Evolutionary conservation across 2,329 filamentous ascomycete genomes (phyloP).

Genomic region (Pestalotiopsis sp.): DNA sequence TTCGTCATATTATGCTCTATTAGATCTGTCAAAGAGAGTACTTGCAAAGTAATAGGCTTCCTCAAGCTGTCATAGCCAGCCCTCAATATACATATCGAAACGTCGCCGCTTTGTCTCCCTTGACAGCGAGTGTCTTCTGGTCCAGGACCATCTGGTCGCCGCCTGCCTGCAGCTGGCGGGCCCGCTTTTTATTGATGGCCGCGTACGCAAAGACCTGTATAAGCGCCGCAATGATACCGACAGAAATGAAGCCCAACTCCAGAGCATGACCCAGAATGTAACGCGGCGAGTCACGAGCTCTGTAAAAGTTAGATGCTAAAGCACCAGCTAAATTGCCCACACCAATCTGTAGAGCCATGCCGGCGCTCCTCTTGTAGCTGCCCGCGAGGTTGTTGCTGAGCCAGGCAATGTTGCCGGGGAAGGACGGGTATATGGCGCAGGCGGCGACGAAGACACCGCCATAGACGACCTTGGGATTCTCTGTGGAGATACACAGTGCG

Average conservation of each 20-base stretch:
- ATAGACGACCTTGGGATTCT: slow-evolving; percentile 64
- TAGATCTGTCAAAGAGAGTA: too few species aligned
- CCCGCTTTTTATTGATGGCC: slow-evolving; percentile 59
- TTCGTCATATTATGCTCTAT: too few species aligned
- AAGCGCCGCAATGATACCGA: slow-evolving; percentile 44
- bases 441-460: slow-evolving; percentile 76
- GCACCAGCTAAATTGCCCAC: slow-evolving; percentile 61
- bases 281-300: slow-evolving; percentile 46
- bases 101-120: slow-evolving; percentile 62
- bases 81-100: slow-evolving; percentile 60
- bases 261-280: slow-evolving; percentile 52
- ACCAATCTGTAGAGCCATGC: slow-evolving; percentile 66
- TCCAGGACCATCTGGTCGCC: slow-evolving; percentile 36
- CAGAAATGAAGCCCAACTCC: slow-evolving; percentile 48
- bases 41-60: too few species aligned
- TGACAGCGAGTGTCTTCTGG: slow-evolving; percentile 50
- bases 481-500: slow-evolving; percentile 58
- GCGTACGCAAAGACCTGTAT: slow-evolving; percentile 52
- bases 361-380: slow-evolving; percentile 62
- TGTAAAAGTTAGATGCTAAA: slow-evolving; percentile 74
- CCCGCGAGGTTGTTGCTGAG: slow-evolving; percentile 74
- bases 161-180: slow-evolving; percentile 42
- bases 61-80: too few species aligned
- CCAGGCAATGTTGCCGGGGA: slow-evolving; percentile 80
- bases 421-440: slow-evolving; percentile 76